Base-by-base conservation (phyloP, 352 stramenopile genomes). In the Globisporangium irregulare region DNA sequence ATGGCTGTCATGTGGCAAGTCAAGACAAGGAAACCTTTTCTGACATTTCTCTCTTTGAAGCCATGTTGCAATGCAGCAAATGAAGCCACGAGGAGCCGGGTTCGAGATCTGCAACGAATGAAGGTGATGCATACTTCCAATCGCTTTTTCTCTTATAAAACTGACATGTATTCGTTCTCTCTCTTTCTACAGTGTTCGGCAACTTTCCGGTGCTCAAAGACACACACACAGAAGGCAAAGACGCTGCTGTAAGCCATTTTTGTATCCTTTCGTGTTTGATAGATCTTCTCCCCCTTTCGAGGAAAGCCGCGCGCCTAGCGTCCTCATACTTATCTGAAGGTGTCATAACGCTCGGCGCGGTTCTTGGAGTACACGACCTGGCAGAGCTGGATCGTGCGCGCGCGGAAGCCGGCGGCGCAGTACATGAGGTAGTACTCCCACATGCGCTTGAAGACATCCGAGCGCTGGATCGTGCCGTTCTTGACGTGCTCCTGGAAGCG, bases 381-480 rank as follows among this genome's bases (percentile, higher is more conserved):
- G 71, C 81, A 79, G 20, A 95, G 77, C 73, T 93, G 85, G 71
- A 95, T 92, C 66, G 85, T 95, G 71, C 87, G 85, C 58, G 87
- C 85, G 50, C 87, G 87, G 81, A 97, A 97, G 65, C 87, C 90
- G n/a, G 90, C 89, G 57, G 89, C 87, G 73, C 90, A 97, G 82
- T 97, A 97, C 64, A 84, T 76, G 65, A 97, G 76, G 80, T 97
- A 97, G 73, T 90, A 96, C 64, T 96, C 86, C 86, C 87, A 97
- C 86, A 95, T 94, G 66, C 90, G 87, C 67, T 87, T 82, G 72
- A 95, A 97, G 2, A 93, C 84, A 56, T 93, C 86, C 2, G 79
- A 67, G 70, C 90, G 90, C 75, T 92, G 75, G 71, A 96, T 86
- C 50, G 79, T 77, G 69, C 86, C 84, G 65, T 86, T 83, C 71